Conservation (phyloP, 805 yeast genomes). For the Metschnikowia henanensis region DNA sequence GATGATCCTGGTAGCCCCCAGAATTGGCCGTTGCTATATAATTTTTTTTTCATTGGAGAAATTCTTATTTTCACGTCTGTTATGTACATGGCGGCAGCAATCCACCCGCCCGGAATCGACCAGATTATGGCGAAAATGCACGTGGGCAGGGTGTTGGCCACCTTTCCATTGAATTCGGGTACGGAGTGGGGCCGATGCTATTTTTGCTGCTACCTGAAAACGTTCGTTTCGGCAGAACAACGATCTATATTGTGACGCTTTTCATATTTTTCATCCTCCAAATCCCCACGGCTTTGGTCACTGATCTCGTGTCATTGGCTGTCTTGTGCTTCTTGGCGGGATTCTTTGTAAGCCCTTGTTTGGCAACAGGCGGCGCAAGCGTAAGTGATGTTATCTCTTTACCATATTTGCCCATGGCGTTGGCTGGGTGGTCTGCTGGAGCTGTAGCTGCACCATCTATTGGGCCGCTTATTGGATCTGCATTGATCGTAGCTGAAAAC, state of each 20-base stretch:
- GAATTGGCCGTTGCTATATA: conserved; percentile 51
- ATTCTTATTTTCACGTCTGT: conserved; percentile 47
- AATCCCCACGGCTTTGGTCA: conserved; percentile 53
- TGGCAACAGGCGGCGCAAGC: conserved; percentile 61
- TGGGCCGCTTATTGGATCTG: conserved; percentile 59
- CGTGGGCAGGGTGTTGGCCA: conserved; percentile 46
- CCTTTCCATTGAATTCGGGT: conserved; percentile 55
- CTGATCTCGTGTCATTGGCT: conserved; percentile 50
- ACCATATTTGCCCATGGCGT: conserved; percentile 45
- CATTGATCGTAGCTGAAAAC: conserved; percentile 28
- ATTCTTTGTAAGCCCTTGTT: conserved; percentile 53
- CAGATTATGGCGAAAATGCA: conserved; percentile 45
- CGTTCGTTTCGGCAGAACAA: conserved; percentile 52
- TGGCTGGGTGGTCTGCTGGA: conserved; percentile 54
- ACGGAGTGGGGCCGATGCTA: conserved; percentile 60
- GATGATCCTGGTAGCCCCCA: conserved; percentile 57
- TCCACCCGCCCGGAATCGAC: conserved; percentile 51
- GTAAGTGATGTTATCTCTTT: conserved; percentile 48
- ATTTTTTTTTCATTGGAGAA: conserved; percentile 36
- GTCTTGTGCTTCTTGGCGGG: conserved; percentile 55
- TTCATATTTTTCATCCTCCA: conserved; percentile 51
- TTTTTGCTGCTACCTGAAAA: conserved; percentile 61
- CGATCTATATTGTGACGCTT: conserved; percentile 47
- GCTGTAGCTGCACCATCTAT: conserved; percentile 55
- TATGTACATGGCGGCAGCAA: conserved; percentile 57